Percentiles rank a stretch among this genome's conserved stretches.
Evolutionary conservation across 805 yeast species (phyloP).

Genomic region (Candida berthetii): DNA sequence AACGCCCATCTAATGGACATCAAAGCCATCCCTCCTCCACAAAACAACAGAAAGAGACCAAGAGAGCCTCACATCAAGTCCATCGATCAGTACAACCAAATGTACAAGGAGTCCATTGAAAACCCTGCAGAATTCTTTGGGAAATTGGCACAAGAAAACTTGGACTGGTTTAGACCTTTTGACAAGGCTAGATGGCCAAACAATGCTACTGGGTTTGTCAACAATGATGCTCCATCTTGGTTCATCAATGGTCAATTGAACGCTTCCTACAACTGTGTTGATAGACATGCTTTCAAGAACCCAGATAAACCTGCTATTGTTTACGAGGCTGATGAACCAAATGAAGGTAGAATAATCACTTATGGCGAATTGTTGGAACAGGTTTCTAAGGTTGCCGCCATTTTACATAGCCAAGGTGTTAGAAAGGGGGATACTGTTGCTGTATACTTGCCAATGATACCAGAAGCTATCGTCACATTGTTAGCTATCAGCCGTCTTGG

Average conservation of each 20-base stretch:
- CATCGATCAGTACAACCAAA: conserved; percentile 58
- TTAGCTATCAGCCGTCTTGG: conserved; percentile 91
- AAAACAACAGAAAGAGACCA: conserved; percentile 3
- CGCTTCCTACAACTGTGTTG: conserved; percentile 91
- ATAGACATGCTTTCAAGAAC: conserved; percentile 84
- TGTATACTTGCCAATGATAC: conserved; percentile 95
- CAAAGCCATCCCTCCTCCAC: conserved; percentile 5
- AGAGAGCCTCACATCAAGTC: conserved; percentile 43
- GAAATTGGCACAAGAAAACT: conserved; percentile 61
- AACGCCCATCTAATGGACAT: conserved; percentile 15
- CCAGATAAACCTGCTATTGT: conserved; percentile 83
- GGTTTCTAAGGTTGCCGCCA: conserved; percentile 83
- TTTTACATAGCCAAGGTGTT: conserved; percentile 80
- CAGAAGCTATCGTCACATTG: conserved; percentile 92
- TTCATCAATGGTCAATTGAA: conserved; percentile 89
- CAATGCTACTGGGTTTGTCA: conserved; percentile 46
- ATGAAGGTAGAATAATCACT: conserved; percentile 66
- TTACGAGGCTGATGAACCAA: conserved; percentile 91
- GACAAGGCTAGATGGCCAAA: conserved; percentile 34
- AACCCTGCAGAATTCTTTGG: conserved; percentile 82
- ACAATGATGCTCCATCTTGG: conserved; percentile 85
- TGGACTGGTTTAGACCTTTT: conserved; percentile 80
- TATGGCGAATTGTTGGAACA: conserved; percentile 82
- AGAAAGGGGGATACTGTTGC: conserved; percentile 95
- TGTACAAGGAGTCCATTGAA: conserved; percentile 70